Percentiles rank a stretch among this genome's conserved stretches.
Conservation (phyloP, 1,284 basidiomycete species). For the Heterobasidion parviporum region DNA sequence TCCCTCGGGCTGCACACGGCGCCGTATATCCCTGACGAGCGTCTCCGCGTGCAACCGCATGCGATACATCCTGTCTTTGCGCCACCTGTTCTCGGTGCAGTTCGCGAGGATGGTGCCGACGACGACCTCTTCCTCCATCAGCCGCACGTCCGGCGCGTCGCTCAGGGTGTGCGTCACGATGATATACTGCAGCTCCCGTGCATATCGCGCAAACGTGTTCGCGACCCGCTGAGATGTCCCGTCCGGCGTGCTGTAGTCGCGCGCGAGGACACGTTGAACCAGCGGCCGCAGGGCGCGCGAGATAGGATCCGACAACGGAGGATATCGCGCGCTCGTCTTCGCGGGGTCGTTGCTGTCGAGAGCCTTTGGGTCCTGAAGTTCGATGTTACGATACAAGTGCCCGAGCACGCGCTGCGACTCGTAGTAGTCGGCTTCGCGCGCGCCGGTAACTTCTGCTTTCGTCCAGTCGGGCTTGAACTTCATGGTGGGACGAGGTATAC, state of each 20-base stretch:
- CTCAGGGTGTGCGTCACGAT: constrained; percentile 62
- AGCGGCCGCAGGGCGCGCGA: constrained; percentile 31
- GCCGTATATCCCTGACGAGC: constrained; percentile 43
- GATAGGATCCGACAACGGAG: constrained; percentile 34
- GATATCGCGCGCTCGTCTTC: neutral
- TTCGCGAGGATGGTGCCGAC: constrained; percentile 65
- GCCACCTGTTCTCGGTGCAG: constrained; percentile 45
- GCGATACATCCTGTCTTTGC: constrained; percentile 51
- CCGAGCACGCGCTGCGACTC: constrained; percentile 60
- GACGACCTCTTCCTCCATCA: constrained; percentile 68
- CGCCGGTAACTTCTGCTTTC: constrained; percentile 49
- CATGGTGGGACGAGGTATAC: constrained; percentile 43
- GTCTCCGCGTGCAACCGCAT: constrained; percentile 51
- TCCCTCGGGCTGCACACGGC: neutral
- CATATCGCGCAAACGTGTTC: constrained; percentile 30
- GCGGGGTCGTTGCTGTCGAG: neutral
- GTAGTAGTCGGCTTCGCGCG: constrained; percentile 60
- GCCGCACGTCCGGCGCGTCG: constrained; percentile 40
- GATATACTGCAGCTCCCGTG: constrained; percentile 60
- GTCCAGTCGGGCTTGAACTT: constrained; percentile 73
- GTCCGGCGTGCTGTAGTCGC: neutral
- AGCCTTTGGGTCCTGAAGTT: constrained; percentile 28
- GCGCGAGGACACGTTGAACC: constrained; percentile 28
- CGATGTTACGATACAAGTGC: constrained; percentile 52
- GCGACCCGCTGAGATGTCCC: constrained; percentile 1